Conservation (phyloP, 495 filamentous ascomycete species). For the Melanomma pulvis-pyrius region DNA sequence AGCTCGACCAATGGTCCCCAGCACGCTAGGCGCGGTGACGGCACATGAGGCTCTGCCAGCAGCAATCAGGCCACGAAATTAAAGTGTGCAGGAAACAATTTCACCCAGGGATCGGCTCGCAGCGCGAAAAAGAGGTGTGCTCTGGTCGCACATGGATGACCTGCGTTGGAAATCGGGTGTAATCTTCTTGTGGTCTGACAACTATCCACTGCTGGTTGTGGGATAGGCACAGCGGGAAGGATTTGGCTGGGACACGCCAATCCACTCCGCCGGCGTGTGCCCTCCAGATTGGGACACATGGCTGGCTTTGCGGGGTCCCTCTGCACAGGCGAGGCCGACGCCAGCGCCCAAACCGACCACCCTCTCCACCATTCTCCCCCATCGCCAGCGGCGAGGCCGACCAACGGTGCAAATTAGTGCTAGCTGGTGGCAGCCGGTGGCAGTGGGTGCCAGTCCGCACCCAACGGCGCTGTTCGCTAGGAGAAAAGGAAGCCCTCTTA, state of each 20-base stretch:
- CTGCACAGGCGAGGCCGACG: conserved; percentile 23
- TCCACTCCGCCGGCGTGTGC: conserved; percentile 11
- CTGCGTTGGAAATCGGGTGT: background rate
- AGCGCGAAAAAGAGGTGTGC: background rate
- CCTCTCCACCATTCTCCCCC: background rate
- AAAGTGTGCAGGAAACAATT: conserved; percentile 6
- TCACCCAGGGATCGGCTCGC: background rate
- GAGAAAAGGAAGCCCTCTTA: background rate
- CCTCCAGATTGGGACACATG: background rate
- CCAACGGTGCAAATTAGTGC: background rate
- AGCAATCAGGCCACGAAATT: conserved; percentile 12
- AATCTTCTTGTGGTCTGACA: background rate
- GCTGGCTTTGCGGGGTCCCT: conserved; percentile 9
- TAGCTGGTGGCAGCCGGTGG: background rate
- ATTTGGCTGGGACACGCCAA: background rate
- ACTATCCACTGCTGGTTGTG: conserved; percentile 9
- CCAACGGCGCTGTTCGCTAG: background rate
- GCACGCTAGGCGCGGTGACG: background rate
- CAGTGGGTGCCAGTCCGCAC: background rate
- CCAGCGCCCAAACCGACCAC: background rate
- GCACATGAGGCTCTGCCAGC: conserved; percentile 21
- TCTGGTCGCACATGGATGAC: background rate
- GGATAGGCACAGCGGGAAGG: conserved; percentile 4
- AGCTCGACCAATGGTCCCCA: background rate
- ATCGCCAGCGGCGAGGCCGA: conserved; percentile 18